These are phyloP conservation scores for Ophiostoma piceae DNA, from an alignment of 2,329 filamentous ascomycete species.

Conservation along the genomic window DNA sequence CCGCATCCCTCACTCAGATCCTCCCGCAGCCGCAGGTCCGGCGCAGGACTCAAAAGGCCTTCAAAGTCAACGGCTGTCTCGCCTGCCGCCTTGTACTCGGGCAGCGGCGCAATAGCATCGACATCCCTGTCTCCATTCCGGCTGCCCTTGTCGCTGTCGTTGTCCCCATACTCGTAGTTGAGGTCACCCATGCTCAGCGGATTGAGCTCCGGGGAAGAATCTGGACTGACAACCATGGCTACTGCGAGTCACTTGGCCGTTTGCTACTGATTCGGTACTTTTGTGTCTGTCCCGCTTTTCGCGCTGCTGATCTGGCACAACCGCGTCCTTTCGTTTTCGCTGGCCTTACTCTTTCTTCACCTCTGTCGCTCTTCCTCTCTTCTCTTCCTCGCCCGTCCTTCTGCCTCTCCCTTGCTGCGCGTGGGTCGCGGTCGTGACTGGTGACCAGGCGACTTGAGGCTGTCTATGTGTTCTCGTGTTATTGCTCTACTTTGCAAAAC, in stretches of 20 bases:
- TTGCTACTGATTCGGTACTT: conserved; percentile 6
- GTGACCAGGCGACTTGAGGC: background rate
- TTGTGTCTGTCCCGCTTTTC: background rate
- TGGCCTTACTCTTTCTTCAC: background rate
- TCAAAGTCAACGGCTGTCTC: conserved; percentile 60
- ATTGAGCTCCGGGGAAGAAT: conserved; percentile 47
- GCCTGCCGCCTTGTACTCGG: conserved; percentile 51
- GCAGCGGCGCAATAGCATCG: conserved; percentile 55
- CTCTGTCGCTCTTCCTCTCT: background rate
- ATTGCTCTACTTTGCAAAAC: conserved; percentile 1
- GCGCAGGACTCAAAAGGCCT: conserved; percentile 54
- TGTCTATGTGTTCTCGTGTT: background rate
- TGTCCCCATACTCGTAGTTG: conserved; percentile 27
- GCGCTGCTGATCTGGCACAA: conserved; percentile 1
- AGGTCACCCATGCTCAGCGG: conserved; percentile 41
- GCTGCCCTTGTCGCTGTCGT: conserved; percentile 27
- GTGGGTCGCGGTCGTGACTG: conserved; percentile 11
- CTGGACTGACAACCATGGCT: background rate
- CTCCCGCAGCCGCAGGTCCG: conserved; percentile 71
- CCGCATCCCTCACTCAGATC: conserved; percentile 85
- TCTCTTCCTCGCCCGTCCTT: background rate
- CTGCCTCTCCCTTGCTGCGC: conserved; percentile 3
- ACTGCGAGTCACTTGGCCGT: background rate
- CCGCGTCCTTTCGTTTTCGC: background rate
- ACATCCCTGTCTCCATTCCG: conserved; percentile 9